phyloP scores from a whole-genome alignment of 805 yeast species.

The Wickerhamiella bombiphila region DNA sequence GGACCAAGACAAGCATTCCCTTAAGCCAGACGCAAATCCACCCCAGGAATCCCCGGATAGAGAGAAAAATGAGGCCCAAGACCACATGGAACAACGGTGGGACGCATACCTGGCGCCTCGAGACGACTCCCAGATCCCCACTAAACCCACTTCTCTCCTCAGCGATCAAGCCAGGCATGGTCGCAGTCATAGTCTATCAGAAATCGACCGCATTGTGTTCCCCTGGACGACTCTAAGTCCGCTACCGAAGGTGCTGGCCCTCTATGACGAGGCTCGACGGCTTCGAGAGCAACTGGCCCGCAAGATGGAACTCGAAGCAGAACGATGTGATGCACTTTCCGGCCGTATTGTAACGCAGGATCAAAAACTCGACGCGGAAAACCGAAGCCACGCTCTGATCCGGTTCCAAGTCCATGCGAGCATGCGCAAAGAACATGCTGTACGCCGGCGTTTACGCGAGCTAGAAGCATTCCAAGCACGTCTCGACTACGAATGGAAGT shows the following conservation, averaged over 20 bases:
- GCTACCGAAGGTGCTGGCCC: slow-evolving; percentile 7
- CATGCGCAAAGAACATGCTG: slow-evolving; percentile 16
- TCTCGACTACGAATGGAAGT: slow-evolving; percentile 49
- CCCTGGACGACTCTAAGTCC: slow-evolving; percentile 15
- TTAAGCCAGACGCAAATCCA: background rate
- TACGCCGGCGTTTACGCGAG: slow-evolving; percentile 30
- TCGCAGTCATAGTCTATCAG: slow-evolving; percentile 13
- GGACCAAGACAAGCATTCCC: background rate
- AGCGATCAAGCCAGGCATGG: too few species aligned
- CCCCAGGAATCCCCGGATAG: background rate
- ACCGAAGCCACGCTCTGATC: slow-evolving; percentile 16
- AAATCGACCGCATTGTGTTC: slow-evolving; percentile 11
- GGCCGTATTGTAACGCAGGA: slow-evolving; percentile 12
- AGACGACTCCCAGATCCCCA: background rate
- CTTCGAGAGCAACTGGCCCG: slow-evolving; percentile 8
- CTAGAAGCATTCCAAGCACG: slow-evolving; percentile 40
- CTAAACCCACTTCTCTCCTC: background rate
- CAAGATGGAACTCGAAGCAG: slow-evolving; percentile 9
- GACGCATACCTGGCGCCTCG: background rate
- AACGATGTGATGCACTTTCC: slow-evolving; percentile 6
- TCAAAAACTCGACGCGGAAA: slow-evolving; percentile 13
- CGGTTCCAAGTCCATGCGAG: slow-evolving; percentile 16
- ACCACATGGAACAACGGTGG: background rate
- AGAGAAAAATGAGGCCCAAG: background rate
- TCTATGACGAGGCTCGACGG: slow-evolving; percentile 12